These are phyloP conservation scores for Penicillium riverlandense DNA, from an alignment of 495 filamentous ascomycete genomes.

Conservation along the genomic window DNA sequence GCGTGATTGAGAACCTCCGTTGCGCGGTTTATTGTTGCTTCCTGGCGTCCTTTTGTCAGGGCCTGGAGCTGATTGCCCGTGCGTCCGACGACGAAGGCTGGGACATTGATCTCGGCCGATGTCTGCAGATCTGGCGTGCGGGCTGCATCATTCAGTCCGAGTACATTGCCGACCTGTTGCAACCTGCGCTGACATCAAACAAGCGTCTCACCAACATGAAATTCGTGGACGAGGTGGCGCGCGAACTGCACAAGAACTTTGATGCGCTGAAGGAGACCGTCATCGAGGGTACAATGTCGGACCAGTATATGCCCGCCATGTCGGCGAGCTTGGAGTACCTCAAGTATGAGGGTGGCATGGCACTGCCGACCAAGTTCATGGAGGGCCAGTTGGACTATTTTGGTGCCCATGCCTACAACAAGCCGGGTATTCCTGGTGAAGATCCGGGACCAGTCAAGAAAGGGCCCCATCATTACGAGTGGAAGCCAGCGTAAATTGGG, in stretches of 20 bases:
- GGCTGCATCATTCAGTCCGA: conserved; percentile 73
- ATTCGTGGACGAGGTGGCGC: conserved; percentile 43
- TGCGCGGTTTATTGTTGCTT: conserved; percentile 56
- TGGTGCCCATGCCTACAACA: conserved; percentile 62
- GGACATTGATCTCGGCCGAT: conserved; percentile 51
- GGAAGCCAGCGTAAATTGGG: conserved; percentile 20
- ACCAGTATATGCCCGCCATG: conserved; percentile 58
- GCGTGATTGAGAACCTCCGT: conserved; percentile 53
- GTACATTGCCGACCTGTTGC: conserved; percentile 54
- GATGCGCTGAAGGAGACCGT: conserved; percentile 51
- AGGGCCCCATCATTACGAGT: conserved; percentile 38
- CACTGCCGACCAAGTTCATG: conserved; percentile 62
- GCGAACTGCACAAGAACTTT: conserved; percentile 47
- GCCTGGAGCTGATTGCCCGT: conserved; percentile 57
- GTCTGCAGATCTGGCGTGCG: conserved; percentile 63
- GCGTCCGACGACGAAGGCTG: conserved; percentile 56
- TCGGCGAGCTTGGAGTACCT: conserved; percentile 62
- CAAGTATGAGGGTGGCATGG: conserved; percentile 53
- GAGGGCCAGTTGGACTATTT: conserved; percentile 74
- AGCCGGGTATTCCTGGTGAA: conserved; percentile 31
- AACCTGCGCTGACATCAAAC: conserved; percentile 27
- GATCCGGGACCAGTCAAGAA: conserved; percentile 34
- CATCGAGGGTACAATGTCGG: conserved; percentile 46
- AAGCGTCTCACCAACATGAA: conserved; percentile 32
- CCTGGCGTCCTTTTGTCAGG: conserved; percentile 59